Base-by-base conservation (phyloP, 192 early-diverging fungal species). In the Backusella sp. region DNA sequence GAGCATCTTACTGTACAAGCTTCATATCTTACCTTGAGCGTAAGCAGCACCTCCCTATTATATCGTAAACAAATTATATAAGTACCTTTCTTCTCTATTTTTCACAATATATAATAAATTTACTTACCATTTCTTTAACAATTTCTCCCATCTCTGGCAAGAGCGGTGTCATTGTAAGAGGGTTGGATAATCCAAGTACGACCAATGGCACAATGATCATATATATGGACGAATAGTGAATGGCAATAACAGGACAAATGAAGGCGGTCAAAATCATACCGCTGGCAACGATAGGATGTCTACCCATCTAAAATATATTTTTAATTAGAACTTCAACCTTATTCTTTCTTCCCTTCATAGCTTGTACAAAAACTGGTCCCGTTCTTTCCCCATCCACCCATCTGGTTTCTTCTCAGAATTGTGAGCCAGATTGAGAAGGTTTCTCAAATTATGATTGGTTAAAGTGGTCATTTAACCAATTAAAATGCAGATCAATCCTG, bases 81-180 rank as follows among this genome's bases (percentile, higher is more conserved):
- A 68, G 6, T 30, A 14, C 14, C 5, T 52, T 12, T 21, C 4
- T 49, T 46, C 19, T 14, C n/a, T 83, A 82, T 52, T 83, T 88
- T 69, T 85, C 88, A 28, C 85, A 86, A 39, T 39, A 12, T 32
- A 37, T 30, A 44, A 44, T 37, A 41, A 4, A 14, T 85, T 85
- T 82, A 76, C 88, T 86, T 46, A 91, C 92, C 77, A 86, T 88
- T 28, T 89, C 82, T 72, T 88, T 79, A 35, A 92, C 91, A 41
- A 87, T 86, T 37, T 90, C 88, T 41, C 87, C 91, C 89, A 95
- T 89, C 41, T 88, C 85, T 30, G 92, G 92, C 56, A 93, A 77
- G 19, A 91, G 80, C 0, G 94, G 94, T 14, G 91, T 90, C 7
- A 89, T 69, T 37, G 85, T 84, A 11, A 89, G 82, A 0, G 90